phyloP scores from a whole-genome alignment of 2,329 filamentous ascomycete species.

The Setomelanomma holmii region DNA sequence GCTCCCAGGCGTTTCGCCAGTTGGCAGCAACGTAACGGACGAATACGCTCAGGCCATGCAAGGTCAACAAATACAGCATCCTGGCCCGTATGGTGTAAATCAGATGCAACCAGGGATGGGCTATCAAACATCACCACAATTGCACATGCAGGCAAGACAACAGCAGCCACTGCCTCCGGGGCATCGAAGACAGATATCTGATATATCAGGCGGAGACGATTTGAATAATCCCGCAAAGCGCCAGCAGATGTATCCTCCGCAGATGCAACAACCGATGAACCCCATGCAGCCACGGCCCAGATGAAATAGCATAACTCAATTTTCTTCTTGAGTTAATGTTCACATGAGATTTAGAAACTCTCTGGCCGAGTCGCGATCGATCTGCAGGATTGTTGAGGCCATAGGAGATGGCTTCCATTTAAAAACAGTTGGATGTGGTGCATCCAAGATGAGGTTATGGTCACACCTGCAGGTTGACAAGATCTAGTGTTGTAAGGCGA shows the following conservation, averaged over 20 bases:
- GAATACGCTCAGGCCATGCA: constrained; percentile 56
- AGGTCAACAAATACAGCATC: constrained; percentile 41
- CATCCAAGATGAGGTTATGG: not conserved
- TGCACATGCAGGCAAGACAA: constrained; percentile 45
- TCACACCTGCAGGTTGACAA: not conserved
- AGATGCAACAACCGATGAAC: constrained; percentile 55
- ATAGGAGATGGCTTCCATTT: no score
- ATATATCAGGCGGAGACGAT: constrained; percentile 63
- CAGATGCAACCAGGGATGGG: constrained; percentile 45
- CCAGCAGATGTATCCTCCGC: constrained; percentile 62
- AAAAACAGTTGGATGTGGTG: no score
- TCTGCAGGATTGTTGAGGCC: no score
- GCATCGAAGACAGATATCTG: constrained; percentile 66
- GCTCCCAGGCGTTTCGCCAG: constrained; percentile 64
- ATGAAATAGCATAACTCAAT: no score
- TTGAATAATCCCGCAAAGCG: constrained; percentile 62
- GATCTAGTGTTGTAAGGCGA: not conserved
- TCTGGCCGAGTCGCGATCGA: no score
- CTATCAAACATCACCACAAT: constrained; percentile 50
- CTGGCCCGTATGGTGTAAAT: constrained; percentile 48
- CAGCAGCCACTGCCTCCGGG: constrained; percentile 24
- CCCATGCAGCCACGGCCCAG: constrained; percentile 60
- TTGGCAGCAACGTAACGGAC: constrained; percentile 56
- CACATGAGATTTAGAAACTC: no score
- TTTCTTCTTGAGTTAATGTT: no score